Percentiles rank a stretch among this genome's conserved stretches.
Conservation (phyloP, 169 alveolate genomes). For the Cryptosporidium ubiquitum region DNA sequence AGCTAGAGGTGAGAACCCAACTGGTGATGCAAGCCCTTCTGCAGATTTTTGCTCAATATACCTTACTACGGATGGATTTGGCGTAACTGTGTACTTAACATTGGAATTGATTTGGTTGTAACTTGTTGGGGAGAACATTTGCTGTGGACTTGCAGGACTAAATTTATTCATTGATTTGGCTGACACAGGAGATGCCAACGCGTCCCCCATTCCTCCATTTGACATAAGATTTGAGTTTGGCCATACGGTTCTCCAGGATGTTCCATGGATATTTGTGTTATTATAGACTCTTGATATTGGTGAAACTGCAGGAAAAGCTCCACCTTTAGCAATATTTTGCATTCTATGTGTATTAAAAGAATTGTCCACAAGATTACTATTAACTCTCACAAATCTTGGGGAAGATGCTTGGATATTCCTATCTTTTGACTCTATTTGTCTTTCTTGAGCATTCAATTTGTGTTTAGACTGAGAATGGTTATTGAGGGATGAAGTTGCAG, state of each 20-base stretch:
- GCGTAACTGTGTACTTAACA: slow-evolving; percentile 27
- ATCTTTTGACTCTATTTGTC: neutral
- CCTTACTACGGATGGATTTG: slow-evolving; percentile 62
- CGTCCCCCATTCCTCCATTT: slow-evolving; percentile 46
- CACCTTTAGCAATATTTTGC: neutral
- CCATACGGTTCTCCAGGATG: slow-evolving; percentile 37
- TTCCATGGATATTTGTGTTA: slow-evolving; percentile 29
- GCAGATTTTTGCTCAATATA: slow-evolving; percentile 30
- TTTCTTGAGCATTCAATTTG: neutral
- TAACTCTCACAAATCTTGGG: slow-evolving; percentile 54
- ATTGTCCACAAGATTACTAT: slow-evolving; percentile 54
- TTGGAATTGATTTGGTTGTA: neutral
- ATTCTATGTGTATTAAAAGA: slow-evolving; percentile 12
- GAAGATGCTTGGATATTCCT: slow-evolving; percentile 31
- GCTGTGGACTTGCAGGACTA: neutral
- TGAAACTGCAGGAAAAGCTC: neutral
- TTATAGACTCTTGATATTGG: neutral
- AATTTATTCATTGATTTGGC: neutral
- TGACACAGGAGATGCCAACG: slow-evolving; percentile 9
- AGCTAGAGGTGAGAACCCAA: slow-evolving; percentile 47
- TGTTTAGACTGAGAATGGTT: neutral
- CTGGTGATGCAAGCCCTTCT: slow-evolving; percentile 29
- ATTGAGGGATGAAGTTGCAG: slow-evolving; percentile 3
- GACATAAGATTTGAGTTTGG: slow-evolving; percentile 48
- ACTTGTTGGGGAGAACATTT: slow-evolving; percentile 3